phyloP scores from a whole-genome alignment of 257 asterid genomes.

The Rubia yunnanensis region DNA sequence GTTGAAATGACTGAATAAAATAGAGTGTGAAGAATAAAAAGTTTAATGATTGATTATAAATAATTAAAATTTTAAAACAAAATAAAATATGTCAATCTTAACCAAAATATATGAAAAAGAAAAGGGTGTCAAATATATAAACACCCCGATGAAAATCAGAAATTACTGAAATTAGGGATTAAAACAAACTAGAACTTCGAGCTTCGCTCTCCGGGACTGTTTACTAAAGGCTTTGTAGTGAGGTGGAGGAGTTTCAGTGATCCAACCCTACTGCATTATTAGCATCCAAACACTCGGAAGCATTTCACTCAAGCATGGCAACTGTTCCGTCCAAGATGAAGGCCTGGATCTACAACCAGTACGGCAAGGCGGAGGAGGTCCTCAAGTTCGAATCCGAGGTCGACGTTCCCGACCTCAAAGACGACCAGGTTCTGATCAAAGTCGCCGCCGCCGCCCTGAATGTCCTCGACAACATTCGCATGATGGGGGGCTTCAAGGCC shows the following conservation, averaged over 20 bases:
- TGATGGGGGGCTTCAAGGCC: slow-evolving; percentile 57
- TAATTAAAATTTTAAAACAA: too few species aligned
- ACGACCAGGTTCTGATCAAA: slow-evolving; percentile 68
- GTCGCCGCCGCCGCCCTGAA: slow-evolving; percentile 87
- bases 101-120: too few species aligned
- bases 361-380: slow-evolving; percentile 53
- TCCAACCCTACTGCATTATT: too few species aligned
- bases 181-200: too few species aligned
- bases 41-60: too few species aligned
- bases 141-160: too few species aligned
- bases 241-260: neutral
- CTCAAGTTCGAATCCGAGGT: slow-evolving; percentile 50
- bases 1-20: too few species aligned
- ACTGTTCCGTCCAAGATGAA: slow-evolving; percentile 31
- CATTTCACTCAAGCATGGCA: slow-evolving; percentile 8
- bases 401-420: slow-evolving; percentile 49
- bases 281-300: neutral
- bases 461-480: slow-evolving; percentile 64
- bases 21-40: too few species aligned
- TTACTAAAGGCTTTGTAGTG: neutral
- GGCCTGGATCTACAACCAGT: slow-evolving; percentile 69
- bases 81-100: too few species aligned
- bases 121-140: too few species aligned
- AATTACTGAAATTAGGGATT: too few species aligned
- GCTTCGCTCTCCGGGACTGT: too few species aligned